Percentiles rank a stretch among this genome's conserved stretches.
Evolutionary conservation across 805 yeast genomes (phyloP).

Genomic region (Dipodascus geniculatus): DNA sequence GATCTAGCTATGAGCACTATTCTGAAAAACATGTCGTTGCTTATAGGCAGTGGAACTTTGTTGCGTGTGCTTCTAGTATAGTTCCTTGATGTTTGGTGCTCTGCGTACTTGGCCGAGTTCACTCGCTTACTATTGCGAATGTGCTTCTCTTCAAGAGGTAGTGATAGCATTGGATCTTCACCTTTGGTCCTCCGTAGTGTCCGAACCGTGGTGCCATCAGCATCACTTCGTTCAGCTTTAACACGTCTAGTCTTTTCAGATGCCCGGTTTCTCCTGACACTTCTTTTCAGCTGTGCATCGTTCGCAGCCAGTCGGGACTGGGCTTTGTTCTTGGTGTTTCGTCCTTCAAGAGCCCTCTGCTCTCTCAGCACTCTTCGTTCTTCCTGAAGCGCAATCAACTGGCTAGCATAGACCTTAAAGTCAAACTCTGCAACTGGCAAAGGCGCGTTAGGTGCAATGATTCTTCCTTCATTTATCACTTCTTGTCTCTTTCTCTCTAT

Average conservation of each 20-base stretch:
- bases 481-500: neutral
- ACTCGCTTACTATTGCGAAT: neutral
- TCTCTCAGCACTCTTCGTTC: neutral
- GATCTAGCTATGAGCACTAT: constrained; percentile 60
- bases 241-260: neutral
- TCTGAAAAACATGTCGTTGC: constrained; percentile 45
- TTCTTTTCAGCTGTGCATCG: neutral
- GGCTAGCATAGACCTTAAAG: neutral
- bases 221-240: neutral
- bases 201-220: neutral
- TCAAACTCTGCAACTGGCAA: neutral
- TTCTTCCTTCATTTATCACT: neutral
- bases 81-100: neutral
- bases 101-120: neutral
- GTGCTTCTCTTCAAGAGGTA: neutral
- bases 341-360: neutral
- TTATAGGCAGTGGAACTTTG: constrained; percentile 6
- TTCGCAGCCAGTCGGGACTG: neutral
- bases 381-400: neutral
- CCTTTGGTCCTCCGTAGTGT: neutral
- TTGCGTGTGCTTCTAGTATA: neutral
- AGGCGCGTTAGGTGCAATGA: neutral
- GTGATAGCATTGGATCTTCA: constrained; percentile 1
- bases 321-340: neutral
- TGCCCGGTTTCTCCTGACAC: neutral